Conservation (phyloP, 2,329 filamentous ascomycete genomes). For the Cercospora janseana region DNA sequence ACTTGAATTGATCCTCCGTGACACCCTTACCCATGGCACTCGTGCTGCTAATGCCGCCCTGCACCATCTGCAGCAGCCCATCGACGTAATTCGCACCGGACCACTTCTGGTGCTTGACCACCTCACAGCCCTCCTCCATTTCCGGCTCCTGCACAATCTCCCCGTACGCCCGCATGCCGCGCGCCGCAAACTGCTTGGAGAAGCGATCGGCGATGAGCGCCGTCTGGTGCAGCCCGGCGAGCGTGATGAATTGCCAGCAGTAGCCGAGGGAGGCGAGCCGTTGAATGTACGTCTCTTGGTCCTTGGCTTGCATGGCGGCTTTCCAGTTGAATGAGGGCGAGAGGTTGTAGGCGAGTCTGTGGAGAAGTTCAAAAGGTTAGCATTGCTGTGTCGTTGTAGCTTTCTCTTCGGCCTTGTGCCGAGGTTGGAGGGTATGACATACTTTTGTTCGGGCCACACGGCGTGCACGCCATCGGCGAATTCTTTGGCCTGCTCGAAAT, state of each 20-base stretch:
- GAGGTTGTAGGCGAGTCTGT: conserved; percentile 91
- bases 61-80: conserved; percentile 95
- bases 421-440: conserved; percentile 40
- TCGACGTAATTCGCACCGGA: conserved; percentile 92
- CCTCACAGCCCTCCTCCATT: conserved; percentile 85
- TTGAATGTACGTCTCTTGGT: conserved; percentile 96
- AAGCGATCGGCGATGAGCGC: conserved; percentile 90
- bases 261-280: conserved; percentile 85
- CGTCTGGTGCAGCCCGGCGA: conserved; percentile 92
- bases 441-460: conserved; percentile 96
- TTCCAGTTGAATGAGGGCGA: conserved; percentile 99
- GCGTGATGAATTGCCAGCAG: conserved; percentile 99
- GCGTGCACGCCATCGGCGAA: conserved; percentile 93
- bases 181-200: conserved; percentile 67
- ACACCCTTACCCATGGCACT: conserved; percentile 97
- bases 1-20: conserved; percentile 87
- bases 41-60: conserved; percentile 84
- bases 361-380: neutral
- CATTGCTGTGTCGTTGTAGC: conserved; percentile 18
- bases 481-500: conserved; percentile 85
- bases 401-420: conserved; percentile 9
- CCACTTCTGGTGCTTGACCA: conserved; percentile 99
- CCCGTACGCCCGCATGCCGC: conserved; percentile 92
- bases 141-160: conserved; percentile 97
- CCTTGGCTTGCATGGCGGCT: conserved; percentile 82